Evolutionary conservation across 495 filamentous ascomycete genomes (phyloP).

Genomic region (Xylaria nigripes): DNA sequence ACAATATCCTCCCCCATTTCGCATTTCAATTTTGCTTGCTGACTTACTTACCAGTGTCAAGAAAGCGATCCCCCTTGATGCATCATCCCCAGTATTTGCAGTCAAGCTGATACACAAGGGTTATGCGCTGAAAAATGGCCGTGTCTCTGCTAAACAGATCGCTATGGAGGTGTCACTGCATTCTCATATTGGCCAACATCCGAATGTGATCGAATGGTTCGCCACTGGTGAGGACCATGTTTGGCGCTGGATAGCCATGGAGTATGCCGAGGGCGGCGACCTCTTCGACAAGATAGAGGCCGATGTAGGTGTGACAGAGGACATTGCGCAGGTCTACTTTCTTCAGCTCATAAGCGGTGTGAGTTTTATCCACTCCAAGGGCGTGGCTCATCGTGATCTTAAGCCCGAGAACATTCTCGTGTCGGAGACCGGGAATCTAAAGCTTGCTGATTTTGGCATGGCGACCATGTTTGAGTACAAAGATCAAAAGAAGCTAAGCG

Average conservation of each 20-base stretch:
- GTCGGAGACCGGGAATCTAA: conserved; percentile 75
- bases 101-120: conserved; percentile 98
- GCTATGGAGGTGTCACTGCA: conserved; percentile 84
- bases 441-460: conserved; percentile 95
- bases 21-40: conserved; percentile 12
- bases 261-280: conserved; percentile 90
- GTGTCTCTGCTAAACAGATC: conserved; percentile 80
- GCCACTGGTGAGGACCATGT: conserved; percentile 72
- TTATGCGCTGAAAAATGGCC: conserved; percentile 80
- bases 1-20: conserved; percentile 9
- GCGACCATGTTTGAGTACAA: conserved; percentile 89
- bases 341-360: conserved; percentile 83
- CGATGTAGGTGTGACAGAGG: conserved; percentile 82
- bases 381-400: conserved; percentile 80
- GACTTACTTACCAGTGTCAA: conserved; percentile 61
- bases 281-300: conserved; percentile 99
- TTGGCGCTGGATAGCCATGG: conserved; percentile 99
- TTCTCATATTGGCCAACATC: conserved; percentile 74
- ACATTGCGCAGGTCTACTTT: conserved; percentile 95
- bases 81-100: conserved; percentile 72
- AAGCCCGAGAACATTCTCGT: conserved; percentile 88
- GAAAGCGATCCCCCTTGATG: conserved; percentile 71
- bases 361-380: conserved; percentile 89
- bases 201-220: conserved; percentile 90
- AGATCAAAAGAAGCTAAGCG: conserved; percentile 66